Evolutionary conservation across 78 protist genomes (phyloP), one percentile per base, ranked within the genome.

Genomic region (Tieghemostelium lacteum): DNA sequence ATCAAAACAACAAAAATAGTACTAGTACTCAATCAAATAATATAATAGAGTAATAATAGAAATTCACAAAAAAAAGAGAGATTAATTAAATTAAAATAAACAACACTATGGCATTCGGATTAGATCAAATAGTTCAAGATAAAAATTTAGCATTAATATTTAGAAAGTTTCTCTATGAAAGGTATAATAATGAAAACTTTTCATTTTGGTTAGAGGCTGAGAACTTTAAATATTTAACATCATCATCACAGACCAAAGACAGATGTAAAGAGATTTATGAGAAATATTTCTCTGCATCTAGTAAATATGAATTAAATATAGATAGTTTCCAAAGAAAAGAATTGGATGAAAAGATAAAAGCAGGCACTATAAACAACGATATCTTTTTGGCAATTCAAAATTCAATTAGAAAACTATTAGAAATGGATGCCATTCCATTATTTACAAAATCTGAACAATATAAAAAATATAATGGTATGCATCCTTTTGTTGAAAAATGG

Each of bases 181-280:
- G 89, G 37, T 83, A 55, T 29, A 83, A 83, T 67, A 83, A 83
- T 69, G 89, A 83, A 31, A 83, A 83, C 39, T 69, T 83, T 28
- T 83, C 89, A 19, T 83, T 83, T 49, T 83, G 89, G 89, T 60
- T 83, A 73, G 89, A 83, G 31, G 89, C 72, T 28, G 89, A 83
- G 40, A 83, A 83, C 34, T 83, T 57, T 36, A 66, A 69, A 58
- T 70, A 49, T 70, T 31, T 70, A n/a, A 19, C 20, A 5, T 36
- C 52, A 5, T 57, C 29, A 7, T 58, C 40, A 19, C 37, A 58
- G 22, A 45, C 33, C 14, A 62, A 69, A 8, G 24, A 19, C 16
- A 67, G 89, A 39, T 83, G 74, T 8, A 83, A 83, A 63, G 72
- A 67, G 40, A 83, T 83, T 2, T 83, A 67, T 42, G 72, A 71